phyloP scores from a whole-genome alignment of 345 rosid species.

The Erucastrum elatum region DNA sequence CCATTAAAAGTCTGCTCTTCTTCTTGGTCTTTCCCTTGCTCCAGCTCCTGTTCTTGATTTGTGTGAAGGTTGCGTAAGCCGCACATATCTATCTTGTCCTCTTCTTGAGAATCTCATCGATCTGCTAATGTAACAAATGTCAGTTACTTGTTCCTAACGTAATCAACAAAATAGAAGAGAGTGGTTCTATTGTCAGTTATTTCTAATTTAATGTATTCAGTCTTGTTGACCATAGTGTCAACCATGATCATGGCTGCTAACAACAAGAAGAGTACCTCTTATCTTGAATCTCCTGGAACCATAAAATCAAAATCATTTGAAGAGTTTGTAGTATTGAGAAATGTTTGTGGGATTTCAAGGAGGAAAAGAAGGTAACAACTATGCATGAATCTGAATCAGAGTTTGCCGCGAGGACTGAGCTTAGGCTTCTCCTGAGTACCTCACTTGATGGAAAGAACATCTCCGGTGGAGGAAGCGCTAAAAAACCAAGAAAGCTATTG shows the following conservation, averaged over 20 bases:
- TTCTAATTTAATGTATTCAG: too few species aligned
- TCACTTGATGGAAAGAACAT: conserved; percentile 83
- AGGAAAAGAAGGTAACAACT: conserved; percentile 9
- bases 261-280: conserved; percentile 54
- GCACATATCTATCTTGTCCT: conserved; percentile 80
- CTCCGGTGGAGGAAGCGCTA: conserved; percentile 49
- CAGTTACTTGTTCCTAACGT: too few species aligned
- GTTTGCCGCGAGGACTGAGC: conserved; percentile 90
- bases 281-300: conserved; percentile 61
- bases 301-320: conserved; percentile 5
- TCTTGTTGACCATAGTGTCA: conserved; percentile 37
- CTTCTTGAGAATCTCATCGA: conserved; percentile 80
- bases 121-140: conserved; percentile 58
- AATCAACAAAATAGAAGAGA: too few species aligned
- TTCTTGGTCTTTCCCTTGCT: conserved; percentile 44
- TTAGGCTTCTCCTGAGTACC: conserved; percentile 95
- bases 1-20: conserved; percentile 47
- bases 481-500: not conserved
- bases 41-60: conserved; percentile 59
- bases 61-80: conserved; percentile 62
- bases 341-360: conserved; percentile 18
- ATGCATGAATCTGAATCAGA: conserved; percentile 41
- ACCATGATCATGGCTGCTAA: conserved; percentile 43
- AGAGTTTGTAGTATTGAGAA: conserved; percentile 11
- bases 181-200: too few species aligned